phyloP scores from a whole-genome alignment of 192 early-diverging fungal genomes.

The Neocallimastix lanati region DNA sequence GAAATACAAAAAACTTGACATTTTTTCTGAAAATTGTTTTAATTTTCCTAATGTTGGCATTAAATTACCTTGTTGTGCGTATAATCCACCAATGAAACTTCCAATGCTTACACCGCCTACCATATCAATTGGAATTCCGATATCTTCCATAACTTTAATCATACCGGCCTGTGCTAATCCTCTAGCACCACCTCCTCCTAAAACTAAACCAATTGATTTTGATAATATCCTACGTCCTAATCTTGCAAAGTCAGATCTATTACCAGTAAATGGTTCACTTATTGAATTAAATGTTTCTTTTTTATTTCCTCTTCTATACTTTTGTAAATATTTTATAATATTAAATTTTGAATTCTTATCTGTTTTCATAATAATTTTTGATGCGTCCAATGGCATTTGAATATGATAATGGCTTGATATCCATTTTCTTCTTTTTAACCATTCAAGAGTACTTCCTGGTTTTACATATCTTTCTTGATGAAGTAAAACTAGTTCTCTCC shows the following conservation, averaged over 20 bases:
- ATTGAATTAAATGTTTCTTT: not conserved
- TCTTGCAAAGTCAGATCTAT: constrained; percentile 42
- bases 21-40: constrained; percentile 60
- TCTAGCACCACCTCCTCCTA: constrained; percentile 92
- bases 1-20: constrained; percentile 73
- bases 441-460: constrained; percentile 68
- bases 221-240: constrained; percentile 82
- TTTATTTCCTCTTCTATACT: not conserved
- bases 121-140: constrained; percentile 93
- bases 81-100: constrained; percentile 83
- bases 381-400: constrained; percentile 31
- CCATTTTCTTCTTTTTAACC: constrained; percentile 86
- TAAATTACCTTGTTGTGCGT: constrained; percentile 71
- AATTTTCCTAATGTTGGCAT: constrained; percentile 72
- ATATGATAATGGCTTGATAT: constrained; percentile 93
- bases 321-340: not conserved
- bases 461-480: constrained; percentile 57
- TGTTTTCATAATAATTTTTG: constrained; percentile 38
- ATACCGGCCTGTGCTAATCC: constrained; percentile 85
- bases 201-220: constrained; percentile 76
- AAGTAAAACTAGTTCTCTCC: constrained; percentile 88
- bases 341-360: not conserved
- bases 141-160: constrained; percentile 86
- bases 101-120: constrained; percentile 96
- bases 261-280: not conserved